phyloP scores from a whole-genome alignment of 768 basidiomycete species.

The Boletus subparvulus region DNA sequence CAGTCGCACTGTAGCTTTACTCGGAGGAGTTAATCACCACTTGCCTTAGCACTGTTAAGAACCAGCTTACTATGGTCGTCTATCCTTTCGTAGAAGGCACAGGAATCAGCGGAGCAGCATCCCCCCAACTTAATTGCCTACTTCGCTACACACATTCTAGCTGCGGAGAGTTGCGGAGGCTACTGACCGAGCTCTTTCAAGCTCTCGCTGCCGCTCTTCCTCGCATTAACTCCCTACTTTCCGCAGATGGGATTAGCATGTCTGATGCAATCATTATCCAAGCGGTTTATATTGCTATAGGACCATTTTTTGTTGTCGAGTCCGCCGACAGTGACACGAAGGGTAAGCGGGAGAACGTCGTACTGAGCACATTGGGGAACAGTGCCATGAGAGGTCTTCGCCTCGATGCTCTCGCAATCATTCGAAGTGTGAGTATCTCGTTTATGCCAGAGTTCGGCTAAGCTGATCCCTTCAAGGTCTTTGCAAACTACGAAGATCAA shows the following conservation, averaged over 20 bases:
- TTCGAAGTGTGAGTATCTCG: conserved; percentile 68
- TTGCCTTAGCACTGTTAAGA: conserved; percentile 76
- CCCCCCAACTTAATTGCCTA: conserved; percentile 53
- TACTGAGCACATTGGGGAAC: conserved; percentile 67
- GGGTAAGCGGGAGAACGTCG: conserved; percentile 53
- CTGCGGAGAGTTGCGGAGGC: conserved; percentile 40
- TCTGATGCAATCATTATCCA: conserved; percentile 91
- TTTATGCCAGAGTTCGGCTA: not conserved
- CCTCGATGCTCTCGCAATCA: conserved; percentile 77
- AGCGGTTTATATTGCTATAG: conserved; percentile 89
- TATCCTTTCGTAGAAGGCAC: conserved; percentile 85
- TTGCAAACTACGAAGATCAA: conserved; percentile 88
- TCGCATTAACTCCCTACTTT: conserved; percentile 70
- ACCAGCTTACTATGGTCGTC: conserved; percentile 72
- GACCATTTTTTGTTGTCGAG: conserved; percentile 91
- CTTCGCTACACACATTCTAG: conserved; percentile 41
- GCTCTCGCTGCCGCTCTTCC: conserved; percentile 70
- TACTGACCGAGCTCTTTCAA: conserved; percentile 70
- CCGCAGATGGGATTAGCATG: conserved; percentile 66
- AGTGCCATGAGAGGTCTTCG: conserved; percentile 81
- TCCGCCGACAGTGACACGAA: conserved; percentile 54
- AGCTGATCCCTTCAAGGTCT: conserved; percentile 56
- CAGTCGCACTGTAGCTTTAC: conserved; percentile 58
- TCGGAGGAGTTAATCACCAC: conserved; percentile 89
- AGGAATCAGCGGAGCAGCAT: conserved; percentile 39